phyloP scores from a whole-genome alignment of 768 basidiomycete species.

The Botryobasidium botryosum region DNA sequence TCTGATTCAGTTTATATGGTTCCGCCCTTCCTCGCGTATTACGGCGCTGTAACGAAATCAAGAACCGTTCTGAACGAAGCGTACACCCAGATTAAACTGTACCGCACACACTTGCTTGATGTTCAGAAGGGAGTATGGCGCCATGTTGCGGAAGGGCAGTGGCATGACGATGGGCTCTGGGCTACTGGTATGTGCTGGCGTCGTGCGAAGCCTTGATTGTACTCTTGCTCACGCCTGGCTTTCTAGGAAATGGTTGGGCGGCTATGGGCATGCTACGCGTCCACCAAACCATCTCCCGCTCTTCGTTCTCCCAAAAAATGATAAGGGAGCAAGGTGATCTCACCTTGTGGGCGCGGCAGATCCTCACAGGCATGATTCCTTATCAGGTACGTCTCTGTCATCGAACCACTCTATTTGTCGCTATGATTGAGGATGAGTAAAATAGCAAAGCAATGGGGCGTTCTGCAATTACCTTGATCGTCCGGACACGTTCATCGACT shows the following conservation, averaged over 20 bases:
- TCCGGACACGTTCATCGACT: slow-evolving; percentile 47
- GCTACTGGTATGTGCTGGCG: slow-evolving; percentile 56
- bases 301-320: slow-evolving; percentile 34
- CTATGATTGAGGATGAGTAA: no score
- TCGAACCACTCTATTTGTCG: no score
- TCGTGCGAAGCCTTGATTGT: no score
- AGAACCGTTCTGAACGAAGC: slow-evolving; percentile 46
- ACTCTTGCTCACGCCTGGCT: not conserved
- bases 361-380: no score
- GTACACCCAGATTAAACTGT: slow-evolving; percentile 55
- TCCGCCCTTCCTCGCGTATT: slow-evolving; percentile 18
- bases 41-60: no score
- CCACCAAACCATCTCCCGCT: slow-evolving; percentile 50
- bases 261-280: slow-evolving; percentile 79
- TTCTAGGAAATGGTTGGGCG: slow-evolving; percentile 56
- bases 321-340: slow-evolving; percentile 40
- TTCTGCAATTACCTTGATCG: slow-evolving; percentile 62
- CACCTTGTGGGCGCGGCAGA: slow-evolving; percentile 34
- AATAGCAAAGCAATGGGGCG: slow-evolving; percentile 13
- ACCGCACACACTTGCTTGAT: slow-evolving; percentile 49
- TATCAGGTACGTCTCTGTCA: no score
- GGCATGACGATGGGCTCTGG: slow-evolving; percentile 56
- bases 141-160: slow-evolving; percentile 16
- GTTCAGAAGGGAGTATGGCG: slow-evolving; percentile 35
- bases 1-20: slow-evolving; percentile 13